Base-by-base conservation (phyloP, 306 rosid genomes). In the Corylus heterophylla region DNA sequence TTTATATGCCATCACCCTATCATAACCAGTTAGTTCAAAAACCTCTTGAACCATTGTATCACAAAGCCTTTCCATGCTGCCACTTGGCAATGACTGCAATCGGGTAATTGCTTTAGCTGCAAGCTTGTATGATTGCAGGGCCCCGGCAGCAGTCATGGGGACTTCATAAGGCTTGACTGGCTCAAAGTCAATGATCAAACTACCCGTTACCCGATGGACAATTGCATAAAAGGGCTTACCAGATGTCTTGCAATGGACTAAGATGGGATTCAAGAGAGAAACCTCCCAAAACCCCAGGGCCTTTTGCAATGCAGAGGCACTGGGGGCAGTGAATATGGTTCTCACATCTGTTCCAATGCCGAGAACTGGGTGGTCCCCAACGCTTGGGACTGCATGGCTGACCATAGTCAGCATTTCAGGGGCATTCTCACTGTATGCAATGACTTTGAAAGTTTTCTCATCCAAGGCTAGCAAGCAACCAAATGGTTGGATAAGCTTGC, bases 1-100 rank as follows among this genome's bases (percentile, higher is more conserved):
- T 78, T 95, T 95, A 89, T 95, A 95, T 72, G 92, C 97, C 98
- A 95, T 95, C 80, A 95, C 98, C 92, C 98, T 89, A 84, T 95
- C 98, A 85, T 95, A 95, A 47, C 98, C 98, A 1, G 98, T 92
- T 79, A 95, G 94, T 35, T 95, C 98, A 85, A 91, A 92, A 81
- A 95, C 98, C 82, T 92, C 97, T 79, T 95, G 97, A 52, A 90
- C 97, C 98, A 95, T 92, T 13, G 97, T 84, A 79, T 92, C 97
- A 81, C 98, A 95, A 62, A 95, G 92, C 84, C 97, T 85, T 64
- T 88, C 92, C 92, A 95, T 87, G 85, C 92, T 91, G 52, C 98
- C 98, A 77, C 96, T 92, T 45, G 98, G 91, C 88, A 95, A 78
- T 61, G 98, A 85, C 73, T 95, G 98, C 87, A 95, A 80, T 7